A percentile compares a stretch with the other conserved stretches of the same genome.
Conservation (phyloP, 352 stramenopile species). For the Pythium rishiriense region DNA sequence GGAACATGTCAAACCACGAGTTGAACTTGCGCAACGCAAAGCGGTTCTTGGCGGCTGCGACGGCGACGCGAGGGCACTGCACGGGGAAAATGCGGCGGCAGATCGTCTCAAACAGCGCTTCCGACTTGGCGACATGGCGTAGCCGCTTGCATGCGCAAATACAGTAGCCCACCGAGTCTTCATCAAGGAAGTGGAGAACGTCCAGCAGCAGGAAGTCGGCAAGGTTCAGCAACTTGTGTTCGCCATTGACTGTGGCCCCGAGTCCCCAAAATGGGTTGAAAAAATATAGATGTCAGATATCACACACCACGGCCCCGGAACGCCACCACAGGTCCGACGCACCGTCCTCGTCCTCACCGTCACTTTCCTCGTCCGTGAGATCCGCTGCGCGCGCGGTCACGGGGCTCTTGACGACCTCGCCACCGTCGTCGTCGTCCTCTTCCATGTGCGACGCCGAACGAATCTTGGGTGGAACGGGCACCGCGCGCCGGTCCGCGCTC, state of each 20-base stretch:
- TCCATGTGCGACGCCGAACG: slow-evolving; percentile 4
- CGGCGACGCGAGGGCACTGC: slow-evolving; percentile 50
- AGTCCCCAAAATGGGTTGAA: not conserved
- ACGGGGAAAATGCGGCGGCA: slow-evolving; percentile 73
- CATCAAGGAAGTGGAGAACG: slow-evolving; percentile 70
- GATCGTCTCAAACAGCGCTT: slow-evolving; percentile 65
- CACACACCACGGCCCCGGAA: not conserved
- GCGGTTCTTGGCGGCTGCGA: slow-evolving; percentile 40
- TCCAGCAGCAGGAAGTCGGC: slow-evolving; percentile 68
- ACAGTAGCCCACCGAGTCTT: slow-evolving; percentile 64
- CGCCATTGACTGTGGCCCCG: slow-evolving; percentile 24
- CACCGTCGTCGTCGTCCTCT: slow-evolving; percentile 17
- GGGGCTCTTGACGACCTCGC: not conserved
- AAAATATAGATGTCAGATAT: not conserved
- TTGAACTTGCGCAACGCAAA: slow-evolving; percentile 65
- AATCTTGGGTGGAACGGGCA: slow-evolving; percentile 18
- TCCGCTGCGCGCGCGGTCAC: not conserved
- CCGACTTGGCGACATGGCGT: slow-evolving; percentile 46
- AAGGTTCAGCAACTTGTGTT: slow-evolving; percentile 64
- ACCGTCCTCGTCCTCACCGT: slow-evolving; percentile 30
- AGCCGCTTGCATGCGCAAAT: slow-evolving; percentile 59
- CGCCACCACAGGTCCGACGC: not conserved
- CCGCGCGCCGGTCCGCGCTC: not conserved
- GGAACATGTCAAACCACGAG: slow-evolving; percentile 79
- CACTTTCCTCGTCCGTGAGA: slow-evolving; percentile 11